phyloP scores from a whole-genome alignment of 1,284 basidiomycete genomes.

The Tranzscheliella williamsii region DNA sequence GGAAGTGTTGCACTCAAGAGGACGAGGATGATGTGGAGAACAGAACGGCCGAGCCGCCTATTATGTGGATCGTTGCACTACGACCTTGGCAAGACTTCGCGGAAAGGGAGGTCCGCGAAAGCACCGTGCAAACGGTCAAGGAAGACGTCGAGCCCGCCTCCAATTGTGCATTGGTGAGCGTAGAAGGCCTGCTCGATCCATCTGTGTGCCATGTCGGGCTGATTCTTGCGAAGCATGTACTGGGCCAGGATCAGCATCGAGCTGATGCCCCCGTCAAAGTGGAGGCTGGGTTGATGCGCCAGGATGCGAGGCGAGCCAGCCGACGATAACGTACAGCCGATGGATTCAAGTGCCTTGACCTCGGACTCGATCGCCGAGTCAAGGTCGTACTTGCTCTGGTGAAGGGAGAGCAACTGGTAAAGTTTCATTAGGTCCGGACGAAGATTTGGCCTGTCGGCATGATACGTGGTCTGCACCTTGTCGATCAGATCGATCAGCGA shows the following conservation, averaged over 20 bases:
- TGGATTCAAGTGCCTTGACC: constrained; percentile 21
- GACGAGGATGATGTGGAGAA: too few species aligned
- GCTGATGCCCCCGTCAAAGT: constrained; percentile 48
- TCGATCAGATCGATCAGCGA: constrained; percentile 38
- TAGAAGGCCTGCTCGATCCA: constrained; percentile 46
- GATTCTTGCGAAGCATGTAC: constrained; percentile 3
- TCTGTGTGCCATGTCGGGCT: constrained; percentile 6
- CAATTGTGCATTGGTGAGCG: constrained; percentile 51
- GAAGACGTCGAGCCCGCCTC: constrained; percentile 49
- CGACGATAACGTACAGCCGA: constrained; percentile 19
- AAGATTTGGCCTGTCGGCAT: constrained; percentile 16
- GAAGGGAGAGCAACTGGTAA: constrained; percentile 34
- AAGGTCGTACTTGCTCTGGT: constrained; percentile 30
- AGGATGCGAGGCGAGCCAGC: constrained; percentile 6
- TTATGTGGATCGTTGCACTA: too few species aligned
- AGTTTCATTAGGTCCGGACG: constrained; percentile 52
- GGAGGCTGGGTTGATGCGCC: constrained; percentile 37
- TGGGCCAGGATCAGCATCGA: constrained; percentile 40
- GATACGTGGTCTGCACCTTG: constrained; percentile 46
- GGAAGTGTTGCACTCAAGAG: too few species aligned
- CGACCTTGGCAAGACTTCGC: constrained; percentile 29
- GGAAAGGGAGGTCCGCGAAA: constrained; percentile 25
- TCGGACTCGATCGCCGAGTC: constrained; percentile 15
- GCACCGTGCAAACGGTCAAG: constrained; percentile 45
- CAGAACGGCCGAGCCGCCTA: too few species aligned